These are phyloP conservation scores for Xerocomus spinulosus DNA, from an alignment of 768 basidiomycete genomes.

Conservation along the genomic window DNA sequence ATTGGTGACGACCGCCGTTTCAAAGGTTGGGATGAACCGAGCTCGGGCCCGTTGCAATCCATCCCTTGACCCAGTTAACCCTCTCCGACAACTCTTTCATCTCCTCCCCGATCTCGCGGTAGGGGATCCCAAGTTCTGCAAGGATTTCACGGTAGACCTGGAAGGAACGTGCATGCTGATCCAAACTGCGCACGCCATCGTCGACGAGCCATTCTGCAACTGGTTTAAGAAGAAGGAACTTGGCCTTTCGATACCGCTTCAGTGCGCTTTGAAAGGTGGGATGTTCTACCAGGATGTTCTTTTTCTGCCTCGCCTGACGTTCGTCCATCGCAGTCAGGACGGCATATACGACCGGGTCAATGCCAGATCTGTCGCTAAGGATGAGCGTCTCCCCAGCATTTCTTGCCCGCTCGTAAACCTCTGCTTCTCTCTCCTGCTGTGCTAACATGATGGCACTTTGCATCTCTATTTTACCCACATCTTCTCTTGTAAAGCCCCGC, in stretches of 20 bases:
- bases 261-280: conserved; percentile 41
- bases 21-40: conserved; percentile 6
- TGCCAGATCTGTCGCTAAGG: conserved; percentile 59
- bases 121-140: conserved; percentile 39
- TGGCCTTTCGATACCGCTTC: conserved; percentile 40
- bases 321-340: conserved; percentile 40
- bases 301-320: conserved; percentile 34
- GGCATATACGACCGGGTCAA: conserved; percentile 64
- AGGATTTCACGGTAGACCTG: conserved; percentile 39
- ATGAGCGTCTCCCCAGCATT: conserved; percentile 28
- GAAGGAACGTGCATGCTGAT: conserved; percentile 41
- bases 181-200: conserved; percentile 56
- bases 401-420: conserved; percentile 10
- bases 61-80: conserved; percentile 19
- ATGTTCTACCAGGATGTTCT: conserved; percentile 32
- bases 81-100: conserved; percentile 35
- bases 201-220: conserved; percentile 59
- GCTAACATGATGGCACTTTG: conserved; percentile 58
- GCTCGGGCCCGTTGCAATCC: neutral
- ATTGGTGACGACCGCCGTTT: neutral
- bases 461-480: conserved; percentile 52
- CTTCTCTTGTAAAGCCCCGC: conserved; percentile 49
- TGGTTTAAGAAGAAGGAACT: conserved; percentile 52
- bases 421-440: conserved; percentile 45
- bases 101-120: conserved; percentile 43